A percentile compares a stretch with the other conserved stretches of the same genome.
Evolutionary conservation across 805 yeast species (phyloP).

Genomic region (Yamadazyma endophytica): DNA sequence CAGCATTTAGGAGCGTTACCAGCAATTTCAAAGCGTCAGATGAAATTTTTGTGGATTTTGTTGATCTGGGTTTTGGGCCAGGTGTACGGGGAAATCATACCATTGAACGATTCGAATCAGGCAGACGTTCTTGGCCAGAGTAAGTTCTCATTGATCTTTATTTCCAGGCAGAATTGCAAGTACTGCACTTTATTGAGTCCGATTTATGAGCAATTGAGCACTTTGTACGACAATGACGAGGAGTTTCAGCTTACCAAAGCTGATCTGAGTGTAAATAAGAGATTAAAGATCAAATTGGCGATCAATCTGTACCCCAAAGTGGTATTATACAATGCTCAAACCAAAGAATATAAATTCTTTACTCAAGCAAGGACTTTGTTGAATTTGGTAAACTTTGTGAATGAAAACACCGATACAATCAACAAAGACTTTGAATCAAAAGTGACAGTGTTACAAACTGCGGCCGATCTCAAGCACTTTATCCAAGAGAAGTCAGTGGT

Average conservation of each 20-base stretch:
- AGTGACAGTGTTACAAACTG: slow-evolving; percentile 6
- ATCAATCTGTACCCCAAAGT: slow-evolving; percentile 48
- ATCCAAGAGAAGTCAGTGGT: slow-evolving; percentile 14
- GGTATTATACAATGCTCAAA: slow-evolving; percentile 39
- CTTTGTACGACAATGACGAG: slow-evolving; percentile 35
- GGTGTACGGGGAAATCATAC: slow-evolving; percentile 3
- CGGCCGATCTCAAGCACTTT: slow-evolving; percentile 3
- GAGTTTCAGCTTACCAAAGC: slow-evolving; percentile 30
- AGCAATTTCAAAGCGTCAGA: no score
- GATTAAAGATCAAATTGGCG: slow-evolving; percentile 34
- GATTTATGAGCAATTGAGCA: slow-evolving; percentile 34
- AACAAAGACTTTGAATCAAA: slow-evolving; percentile 19
- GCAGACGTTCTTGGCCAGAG: slow-evolving; percentile 15
- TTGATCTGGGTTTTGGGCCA: not conserved
- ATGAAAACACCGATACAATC: slow-evolving; percentile 12
- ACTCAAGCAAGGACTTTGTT: slow-evolving; percentile 15
- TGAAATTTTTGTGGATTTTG: slow-evolving; percentile 1
- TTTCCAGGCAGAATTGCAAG: slow-evolving; percentile 39
- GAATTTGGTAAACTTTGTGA: slow-evolving; percentile 18
- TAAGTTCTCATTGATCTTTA: slow-evolving; percentile 40
- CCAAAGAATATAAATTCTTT: slow-evolving; percentile 37
- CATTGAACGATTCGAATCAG: slow-evolving; percentile 10
- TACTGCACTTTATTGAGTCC: slow-evolving; percentile 31
- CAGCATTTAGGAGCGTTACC: no score
- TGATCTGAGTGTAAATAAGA: slow-evolving; percentile 22